Conservation (phyloP, 495 filamentous ascomycete species). For the Neurospora sp. region DNA sequence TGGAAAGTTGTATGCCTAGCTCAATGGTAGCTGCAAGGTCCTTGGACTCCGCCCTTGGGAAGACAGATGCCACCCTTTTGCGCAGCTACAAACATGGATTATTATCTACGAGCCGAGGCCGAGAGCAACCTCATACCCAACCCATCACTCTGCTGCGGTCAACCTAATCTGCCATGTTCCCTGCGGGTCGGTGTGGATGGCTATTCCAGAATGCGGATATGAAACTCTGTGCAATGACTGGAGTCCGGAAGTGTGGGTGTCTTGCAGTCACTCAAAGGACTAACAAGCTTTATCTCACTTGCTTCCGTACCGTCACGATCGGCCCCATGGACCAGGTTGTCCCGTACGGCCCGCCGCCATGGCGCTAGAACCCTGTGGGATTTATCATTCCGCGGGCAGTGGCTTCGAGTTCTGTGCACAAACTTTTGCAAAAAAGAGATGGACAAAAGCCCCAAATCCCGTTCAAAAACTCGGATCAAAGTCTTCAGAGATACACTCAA, state of each 20-base stretch:
- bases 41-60: not conserved
- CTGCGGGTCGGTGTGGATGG: not conserved
- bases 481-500: not conserved
- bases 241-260: not conserved
- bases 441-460: not conserved
- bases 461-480: not conserved
- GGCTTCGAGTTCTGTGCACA: not conserved
- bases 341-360: not conserved
- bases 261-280: not conserved
- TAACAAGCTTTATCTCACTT: not conserved
- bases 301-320: not conserved
- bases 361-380: not conserved
- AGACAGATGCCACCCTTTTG: not conserved
- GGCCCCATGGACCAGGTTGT: not conserved
- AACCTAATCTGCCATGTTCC: not conserved
- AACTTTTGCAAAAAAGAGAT: conserved; percentile 3
- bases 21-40: not conserved
- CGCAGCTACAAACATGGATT: not conserved
- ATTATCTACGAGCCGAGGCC: not conserved
- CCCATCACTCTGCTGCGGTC: not conserved
- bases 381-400: not conserved
- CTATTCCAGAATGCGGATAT: not conserved
- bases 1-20: not conserved
- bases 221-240: not conserved
- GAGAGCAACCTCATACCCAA: not conserved